Evolutionary conservation across 2,329 filamentous ascomycete species (phyloP).

Genomic region (Hymenoscyphus fructigenus): DNA sequence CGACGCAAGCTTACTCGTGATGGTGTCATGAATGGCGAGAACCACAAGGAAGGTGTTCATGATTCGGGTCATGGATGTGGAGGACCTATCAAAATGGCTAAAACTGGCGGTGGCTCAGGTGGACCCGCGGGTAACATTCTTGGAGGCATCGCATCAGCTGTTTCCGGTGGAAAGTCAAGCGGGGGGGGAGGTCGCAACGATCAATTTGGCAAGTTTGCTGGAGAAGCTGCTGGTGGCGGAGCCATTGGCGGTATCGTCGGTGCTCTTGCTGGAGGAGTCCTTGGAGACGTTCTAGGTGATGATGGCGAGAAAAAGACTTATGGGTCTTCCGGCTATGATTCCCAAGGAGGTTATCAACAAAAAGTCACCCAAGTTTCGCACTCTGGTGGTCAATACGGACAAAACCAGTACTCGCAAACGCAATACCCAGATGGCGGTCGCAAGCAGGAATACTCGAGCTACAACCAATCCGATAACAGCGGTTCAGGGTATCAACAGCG

Average conservation of each 20-base stretch:
- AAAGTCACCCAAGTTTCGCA: slow-evolving; percentile 62
- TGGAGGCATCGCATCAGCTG: slow-evolving; percentile 54
- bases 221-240: slow-evolving; percentile 62
- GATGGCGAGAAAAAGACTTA: slow-evolving; percentile 52
- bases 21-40: slow-evolving; percentile 73
- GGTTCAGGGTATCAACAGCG: slow-evolving; percentile 58
- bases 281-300: slow-evolving; percentile 59
- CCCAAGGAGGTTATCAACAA: slow-evolving; percentile 61
- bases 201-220: slow-evolving; percentile 42
- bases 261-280: slow-evolving; percentile 63
- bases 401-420: slow-evolving; percentile 47
- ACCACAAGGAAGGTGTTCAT: slow-evolving; percentile 82
- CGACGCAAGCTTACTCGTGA: slow-evolving; percentile 73
- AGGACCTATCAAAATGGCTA: slow-evolving; percentile 75
- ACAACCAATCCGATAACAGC: slow-evolving; percentile 47
- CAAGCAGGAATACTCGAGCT: slow-evolving; percentile 59
- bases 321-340: slow-evolving; percentile 51
- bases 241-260: slow-evolving; percentile 70
- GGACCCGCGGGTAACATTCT: slow-evolving; percentile 58
- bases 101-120: slow-evolving; percentile 58
- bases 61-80: slow-evolving; percentile 81
- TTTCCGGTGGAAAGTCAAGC: slow-evolving; percentile 31
- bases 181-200: slow-evolving; percentile 30
- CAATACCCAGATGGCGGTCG: slow-evolving; percentile 57
- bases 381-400: slow-evolving; percentile 38